Base-by-base conservation (phyloP, 495 filamentous ascomycete species). In the Chaetomium cochliodes region DNA sequence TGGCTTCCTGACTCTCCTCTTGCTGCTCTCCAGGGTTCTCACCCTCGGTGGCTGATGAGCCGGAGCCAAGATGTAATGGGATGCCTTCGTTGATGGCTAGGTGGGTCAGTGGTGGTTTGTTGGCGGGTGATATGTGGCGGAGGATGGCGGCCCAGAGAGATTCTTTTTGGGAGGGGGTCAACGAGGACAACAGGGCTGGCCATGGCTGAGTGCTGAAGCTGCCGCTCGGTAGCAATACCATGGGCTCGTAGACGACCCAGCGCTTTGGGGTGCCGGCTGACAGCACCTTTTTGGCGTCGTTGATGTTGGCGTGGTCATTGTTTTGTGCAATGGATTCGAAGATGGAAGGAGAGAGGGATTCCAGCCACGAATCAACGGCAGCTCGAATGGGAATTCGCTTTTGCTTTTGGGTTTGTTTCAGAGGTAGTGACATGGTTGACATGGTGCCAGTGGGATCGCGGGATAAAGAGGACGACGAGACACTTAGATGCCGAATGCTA, bases 61-160 rank as follows among this genome's bases (percentile, higher is more conserved):
- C 11, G 11, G 59, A 59, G 64, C 55, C 58, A 63, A 65, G 55
- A 58, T 67, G 73, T n/a, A 79, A 72, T 0, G 87, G 86, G 26
- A 96, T 92, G 0, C 87, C 88, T 41, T 86, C 84, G 70, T 91
- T 93, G 49, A 90, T 76, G 16, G 90, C 90, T 12, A 93, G 78
- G 68, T 92, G 88, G 0, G 89, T 91, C 8, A 88, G 67, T 0
- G 46, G 41, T 1, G 65, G 77, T 9, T 73, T 75, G 12, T 81
- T 71, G 7, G 64, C 66, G 18, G 77, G 78, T 0, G 88, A 79
- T 3, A 83, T 78, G 6, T 69, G 66, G 26, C 79, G 80, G 3
- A 96, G 77, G 47, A 79, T 75, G 20, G 72, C 41, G 2, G 18
- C 20, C 82, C 82, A 86, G 20, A 87, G 77, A 2, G 73, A 53